Evolutionary conservation across 2,329 filamentous ascomycete genomes (phyloP).

Genomic region (Atkinsonella hypoxylon): DNA sequence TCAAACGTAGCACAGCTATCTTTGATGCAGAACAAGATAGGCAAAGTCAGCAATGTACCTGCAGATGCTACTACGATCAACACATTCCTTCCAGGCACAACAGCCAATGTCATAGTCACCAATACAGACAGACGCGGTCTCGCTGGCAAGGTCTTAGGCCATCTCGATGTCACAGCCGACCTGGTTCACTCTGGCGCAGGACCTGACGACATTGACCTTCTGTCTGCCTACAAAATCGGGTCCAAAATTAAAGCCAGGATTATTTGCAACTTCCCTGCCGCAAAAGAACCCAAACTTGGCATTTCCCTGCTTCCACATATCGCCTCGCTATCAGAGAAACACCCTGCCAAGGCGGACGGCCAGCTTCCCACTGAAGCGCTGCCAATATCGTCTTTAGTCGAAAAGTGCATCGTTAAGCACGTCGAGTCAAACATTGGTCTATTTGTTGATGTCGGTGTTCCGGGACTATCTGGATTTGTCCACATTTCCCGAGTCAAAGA

Average conservation of each 20-base stretch:
- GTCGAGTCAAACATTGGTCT: conserved; percentile 73
- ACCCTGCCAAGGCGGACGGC: conserved; percentile 23
- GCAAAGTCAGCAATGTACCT: conserved; percentile 53
- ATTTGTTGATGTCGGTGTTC: conserved; percentile 56
- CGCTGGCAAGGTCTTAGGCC: conserved; percentile 80
- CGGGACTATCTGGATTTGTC: conserved; percentile 70
- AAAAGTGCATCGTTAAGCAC: conserved; percentile 65
- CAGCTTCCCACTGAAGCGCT: conserved; percentile 45
- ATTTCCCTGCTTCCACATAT: conserved; percentile 84
- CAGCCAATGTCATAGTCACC: conserved; percentile 71
- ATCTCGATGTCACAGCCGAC: conserved; percentile 84
- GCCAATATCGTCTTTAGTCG: conserved; percentile 62
- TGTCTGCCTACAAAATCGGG: conserved; percentile 69
- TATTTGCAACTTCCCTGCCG: conserved; percentile 73
- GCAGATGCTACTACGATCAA: conserved; percentile 76
- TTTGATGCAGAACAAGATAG: conserved; percentile 56
- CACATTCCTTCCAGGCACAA: conserved; percentile 83
- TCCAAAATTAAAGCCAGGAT: conserved; percentile 77
- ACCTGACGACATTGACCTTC: conserved; percentile 55
- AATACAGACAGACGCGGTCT: conserved; percentile 66
- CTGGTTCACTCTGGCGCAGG: conserved; percentile 76
- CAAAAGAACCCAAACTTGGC: conserved; percentile 72
- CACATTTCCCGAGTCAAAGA: conserved; percentile 92
- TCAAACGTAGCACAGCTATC: conserved; percentile 77
- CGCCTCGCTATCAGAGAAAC: conserved; percentile 44